Base-by-base conservation (phyloP, 1,284 basidiomycete genomes). In the Rhodofomes roseus region DNA sequence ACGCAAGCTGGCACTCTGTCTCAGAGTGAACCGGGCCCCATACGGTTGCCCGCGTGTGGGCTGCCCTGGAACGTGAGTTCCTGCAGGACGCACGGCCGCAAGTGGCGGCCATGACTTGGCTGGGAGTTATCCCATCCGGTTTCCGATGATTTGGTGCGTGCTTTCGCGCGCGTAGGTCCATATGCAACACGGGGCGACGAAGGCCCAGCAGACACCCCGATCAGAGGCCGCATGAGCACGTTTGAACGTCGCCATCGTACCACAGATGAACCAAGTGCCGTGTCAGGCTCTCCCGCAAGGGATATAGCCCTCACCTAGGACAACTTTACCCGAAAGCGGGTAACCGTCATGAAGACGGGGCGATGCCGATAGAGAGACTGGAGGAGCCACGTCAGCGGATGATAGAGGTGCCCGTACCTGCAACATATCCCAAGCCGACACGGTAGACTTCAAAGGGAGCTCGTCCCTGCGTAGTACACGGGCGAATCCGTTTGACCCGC, bases 401-500 rank as follows among this genome's bases (percentile, higher is more conserved):
- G 22, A 34, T 60, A 60, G 27, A 31, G 14, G 22, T 44, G 66
- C 73, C 71, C 52, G 65, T 63, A 73, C 66, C 50, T 71, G 54
- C 66, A 62, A 70, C 66, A 63, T 6, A 34, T 73, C 65, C 65
- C 70, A 73, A 68, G 70, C n/a, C 46, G 46, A 48, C 46, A 3
- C 2, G 2, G 25, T 12, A 12, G 7, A 12, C 27, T 4, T 27
- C 12, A 25, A 22, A 23, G 23, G 12, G 11, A 7, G 31, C 31
- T 34, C 46, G 16, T 25, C 16, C 46, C 25, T 48, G 46, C 46
- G 4, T 6, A 27, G 27, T 18, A 1, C 12, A 0, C 20, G 46
- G 4, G 16, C 31, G 11, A 34, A 18, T 25, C 46, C 46, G 12
- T 4, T 11, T 20, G 27, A 6, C 18, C 31, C 20, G 18, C 31